A percentile compares a stretch with the other conserved stretches of the same genome.
Conservation (phyloP, 2,329 filamentous ascomycete genomes). For the Neonectria punicea region DNA sequence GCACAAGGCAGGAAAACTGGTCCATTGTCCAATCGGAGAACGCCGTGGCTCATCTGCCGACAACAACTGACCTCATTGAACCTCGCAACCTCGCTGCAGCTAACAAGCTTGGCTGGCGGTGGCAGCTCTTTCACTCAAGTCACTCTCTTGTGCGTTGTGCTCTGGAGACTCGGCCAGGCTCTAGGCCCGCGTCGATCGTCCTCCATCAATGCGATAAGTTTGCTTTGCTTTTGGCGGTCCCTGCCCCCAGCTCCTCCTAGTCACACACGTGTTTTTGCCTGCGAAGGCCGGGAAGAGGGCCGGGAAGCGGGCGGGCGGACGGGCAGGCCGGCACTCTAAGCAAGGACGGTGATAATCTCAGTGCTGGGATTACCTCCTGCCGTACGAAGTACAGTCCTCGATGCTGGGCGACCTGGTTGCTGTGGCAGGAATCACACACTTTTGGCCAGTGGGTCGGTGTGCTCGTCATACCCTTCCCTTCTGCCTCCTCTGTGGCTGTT, state of each 20-base stretch:
- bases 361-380: slow-evolving; percentile 12
- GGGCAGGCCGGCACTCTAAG: not conserved
- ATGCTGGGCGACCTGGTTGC: slow-evolving; percentile 10
- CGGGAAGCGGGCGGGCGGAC: not conserved
- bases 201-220: not conserved
- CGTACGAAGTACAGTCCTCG: not conserved
- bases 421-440: slow-evolving; percentile 7
- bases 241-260: slow-evolving; percentile 8
- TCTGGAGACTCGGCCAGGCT: not conserved
- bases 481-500: slow-evolving; percentile 1
- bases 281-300: not conserved
- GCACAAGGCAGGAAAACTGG: slow-evolving; percentile 26
- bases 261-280: slow-evolving; percentile 18
- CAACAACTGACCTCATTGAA: slow-evolving; percentile 38
- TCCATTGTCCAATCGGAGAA: slow-evolving; percentile 35
- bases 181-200: not conserved
- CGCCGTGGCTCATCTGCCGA: slow-evolving; percentile 28
- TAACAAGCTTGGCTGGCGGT: slow-evolving; percentile 2
- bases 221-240: slow-evolving; percentile 1
- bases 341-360: not conserved
- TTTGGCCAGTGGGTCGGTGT: not conserved
- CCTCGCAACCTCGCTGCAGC: slow-evolving; percentile 11
- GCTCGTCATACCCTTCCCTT: slow-evolving; percentile 13
- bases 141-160: not conserved
- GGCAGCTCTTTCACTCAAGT: not conserved